Percentiles rank a stretch among this genome's conserved stretches.
Conservation (phyloP, 495 filamentous ascomycete species). For the Parmelia sp. region DNA sequence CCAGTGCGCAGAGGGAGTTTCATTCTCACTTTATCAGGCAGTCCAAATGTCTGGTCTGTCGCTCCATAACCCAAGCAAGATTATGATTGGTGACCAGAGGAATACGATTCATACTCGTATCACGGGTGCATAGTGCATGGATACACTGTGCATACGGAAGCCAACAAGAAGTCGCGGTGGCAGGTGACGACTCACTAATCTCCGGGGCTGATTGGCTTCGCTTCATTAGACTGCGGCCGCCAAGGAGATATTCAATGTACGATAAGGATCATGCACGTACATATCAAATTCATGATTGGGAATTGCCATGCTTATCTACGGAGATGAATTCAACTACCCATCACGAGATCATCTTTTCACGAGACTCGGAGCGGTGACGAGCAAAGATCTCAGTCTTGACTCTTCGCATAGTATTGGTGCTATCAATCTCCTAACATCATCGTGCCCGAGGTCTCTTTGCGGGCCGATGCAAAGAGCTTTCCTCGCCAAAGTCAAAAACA, state of each 20-base stretch:
- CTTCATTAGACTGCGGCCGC: conserved; percentile 10
- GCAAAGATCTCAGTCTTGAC: background rate
- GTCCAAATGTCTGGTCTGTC: background rate
- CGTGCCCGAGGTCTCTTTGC: conserved; percentile 25
- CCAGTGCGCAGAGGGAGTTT: background rate
- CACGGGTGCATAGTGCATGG: background rate
- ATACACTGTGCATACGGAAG: background rate
- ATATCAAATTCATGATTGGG: too few relatives aligned
- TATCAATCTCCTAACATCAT: background rate
- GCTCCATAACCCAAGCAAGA: background rate
- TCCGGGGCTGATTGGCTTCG: conserved; percentile 8
- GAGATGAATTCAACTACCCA: too few relatives aligned
- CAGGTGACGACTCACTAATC: background rate
- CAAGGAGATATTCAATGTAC: background rate
- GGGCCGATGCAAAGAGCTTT: conserved; percentile 23
- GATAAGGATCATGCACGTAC: background rate
- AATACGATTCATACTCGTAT: background rate
- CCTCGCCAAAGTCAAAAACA: conserved; percentile 38
- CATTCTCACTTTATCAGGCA: conserved; percentile 1
- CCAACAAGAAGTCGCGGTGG: background rate
- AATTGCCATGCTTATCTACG: background rate
- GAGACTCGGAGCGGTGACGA: background rate
- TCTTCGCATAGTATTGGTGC: too few relatives aligned
- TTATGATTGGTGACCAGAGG: conserved; percentile 7
- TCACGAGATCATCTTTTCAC: background rate